Evolutionary conservation across 805 yeast genomes (phyloP), one percentile per base, ranked within the genome.

Genomic region (Lachancea thermotolerans): DNA sequence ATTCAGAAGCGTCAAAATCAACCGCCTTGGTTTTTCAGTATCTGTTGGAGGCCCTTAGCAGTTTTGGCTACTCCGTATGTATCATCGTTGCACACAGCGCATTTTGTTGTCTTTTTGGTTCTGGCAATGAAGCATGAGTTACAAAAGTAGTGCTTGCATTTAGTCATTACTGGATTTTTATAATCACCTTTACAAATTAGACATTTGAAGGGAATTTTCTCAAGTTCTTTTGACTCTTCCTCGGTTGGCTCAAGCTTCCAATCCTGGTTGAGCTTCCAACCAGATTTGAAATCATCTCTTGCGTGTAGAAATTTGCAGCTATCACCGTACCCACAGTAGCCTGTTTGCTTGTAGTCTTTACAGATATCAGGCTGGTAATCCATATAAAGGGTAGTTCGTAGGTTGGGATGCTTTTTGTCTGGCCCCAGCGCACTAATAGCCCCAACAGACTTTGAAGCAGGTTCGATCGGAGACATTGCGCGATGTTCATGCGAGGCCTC

Each of bases 271-370:
- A 82, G 61, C 47, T 82, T 79, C 78, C 81, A 78, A 28, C 82
- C 85, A 39, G 81, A 81, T 45, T 73, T 76, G 66, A 81, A 84
- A 57, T 87, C 95, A 54, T 87, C 97, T 64, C 99, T 68, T 12
- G 86, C 78, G 60, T 93, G 99, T 31, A 91, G 62, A 62, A 93
- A 93, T 67, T 93, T 93, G 69, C 99, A 93, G 31, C 93, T 83
- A 56, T 93, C 99, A 8, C 99, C 99, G 61, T 83, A 93, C 5
- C 97, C 97, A 72, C 99, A 93, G 59, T 80, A 90, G 0, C 99
- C 99, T 0, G 95, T 90, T 53, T 83, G 85, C 47, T 79, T 75
- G 63, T 76, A 93, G 63, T 93, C 98, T 58, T 91, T 93, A 60
- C 99, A 93, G 1, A 93, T 82, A 58, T 93, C 97, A 1, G 95